Evolutionary conservation across 495 filamentous ascomycete genomes (phyloP).

Genomic region (Podospora conica): DNA sequence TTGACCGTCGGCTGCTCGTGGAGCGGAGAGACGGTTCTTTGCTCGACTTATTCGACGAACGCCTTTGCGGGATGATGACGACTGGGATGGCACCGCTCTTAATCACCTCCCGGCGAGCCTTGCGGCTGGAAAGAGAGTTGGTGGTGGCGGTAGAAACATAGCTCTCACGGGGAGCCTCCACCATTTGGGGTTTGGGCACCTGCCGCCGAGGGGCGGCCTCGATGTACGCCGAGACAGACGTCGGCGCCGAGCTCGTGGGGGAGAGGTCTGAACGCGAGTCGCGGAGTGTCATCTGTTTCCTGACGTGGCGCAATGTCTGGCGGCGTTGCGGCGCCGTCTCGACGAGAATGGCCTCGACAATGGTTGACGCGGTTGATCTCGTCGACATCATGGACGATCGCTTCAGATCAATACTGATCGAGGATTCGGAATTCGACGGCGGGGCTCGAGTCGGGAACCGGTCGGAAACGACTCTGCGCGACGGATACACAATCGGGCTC

Average conservation of each 20-base stretch:
- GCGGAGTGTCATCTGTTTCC: slow-evolving; percentile 49
- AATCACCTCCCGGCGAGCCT: slow-evolving; percentile 49
- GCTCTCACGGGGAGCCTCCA: slow-evolving; percentile 47
- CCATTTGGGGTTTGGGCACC: slow-evolving; percentile 15
- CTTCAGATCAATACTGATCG: slow-evolving; percentile 41
- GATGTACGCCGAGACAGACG: slow-evolving; percentile 24
- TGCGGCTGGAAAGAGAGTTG: slow-evolving; percentile 49
- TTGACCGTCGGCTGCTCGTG: slow-evolving; percentile 45
- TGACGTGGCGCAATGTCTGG: slow-evolving; percentile 61
- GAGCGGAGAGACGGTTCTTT: slow-evolving; percentile 47
- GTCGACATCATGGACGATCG: slow-evolving; percentile 58
- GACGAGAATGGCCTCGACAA: slow-evolving; percentile 65
- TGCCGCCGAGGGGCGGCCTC: slow-evolving; percentile 24
- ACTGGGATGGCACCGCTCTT: slow-evolving; percentile 57
- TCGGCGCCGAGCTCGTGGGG: slow-evolving; percentile 41
- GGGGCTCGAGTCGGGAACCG: slow-evolving; percentile 19
- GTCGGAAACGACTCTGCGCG: slow-evolving; percentile 31
- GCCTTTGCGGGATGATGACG: slow-evolving; percentile 64
- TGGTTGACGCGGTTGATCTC: slow-evolving; percentile 55
- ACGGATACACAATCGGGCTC: slow-evolving; percentile 36
- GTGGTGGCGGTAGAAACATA: slow-evolving; percentile 53
- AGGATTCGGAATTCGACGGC: slow-evolving; percentile 36
- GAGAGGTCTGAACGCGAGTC: slow-evolving; percentile 51
- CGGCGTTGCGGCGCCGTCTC: slow-evolving; percentile 51
- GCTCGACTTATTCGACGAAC: slow-evolving; percentile 54